These are phyloP conservation scores for Eimeria acervulina DNA, from an alignment of 169 alveolate genomes.

Conservation along the genomic window DNA sequence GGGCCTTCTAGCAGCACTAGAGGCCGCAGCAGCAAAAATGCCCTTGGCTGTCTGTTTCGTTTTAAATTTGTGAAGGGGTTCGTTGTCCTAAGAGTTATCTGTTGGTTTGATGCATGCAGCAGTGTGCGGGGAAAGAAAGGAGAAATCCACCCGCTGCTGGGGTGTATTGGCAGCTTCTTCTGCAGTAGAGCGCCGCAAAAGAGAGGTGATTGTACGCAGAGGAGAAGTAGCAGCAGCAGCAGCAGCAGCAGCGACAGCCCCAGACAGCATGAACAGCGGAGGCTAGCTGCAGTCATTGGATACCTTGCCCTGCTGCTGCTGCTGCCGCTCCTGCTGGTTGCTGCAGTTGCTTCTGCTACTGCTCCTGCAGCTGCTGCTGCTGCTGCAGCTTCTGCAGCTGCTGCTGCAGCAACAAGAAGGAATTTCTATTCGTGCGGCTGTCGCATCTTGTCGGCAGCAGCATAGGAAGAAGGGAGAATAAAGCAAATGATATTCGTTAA, in stretches of 20 bases:
- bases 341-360: neutral
- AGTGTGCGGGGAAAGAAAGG: neutral
- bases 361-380: constrained; percentile 7
- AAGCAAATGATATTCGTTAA: neutral
- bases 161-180: neutral
- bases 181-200: neutral
- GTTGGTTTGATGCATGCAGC: neutral
- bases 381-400: neutral
- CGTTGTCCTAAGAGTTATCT: neutral
- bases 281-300: neutral
- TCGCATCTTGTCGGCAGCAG: neutral
- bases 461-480: neutral
- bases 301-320: neutral
- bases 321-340: neutral
- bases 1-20: neutral
- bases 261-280: neutral
- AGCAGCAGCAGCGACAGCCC: neutral
- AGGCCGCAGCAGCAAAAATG: constrained; percentile 17
- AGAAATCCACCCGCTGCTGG: neutral
- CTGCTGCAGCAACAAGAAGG: neutral
- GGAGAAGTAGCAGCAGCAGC: neutral
- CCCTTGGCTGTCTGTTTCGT: neutral
- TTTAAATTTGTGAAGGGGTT: no score
- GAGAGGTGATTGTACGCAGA: neutral
- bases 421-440: no score